These are phyloP conservation scores for Trichothecium roseum DNA, from an alignment of 2,329 filamentous ascomycete genomes.

Conservation along the genomic window DNA sequence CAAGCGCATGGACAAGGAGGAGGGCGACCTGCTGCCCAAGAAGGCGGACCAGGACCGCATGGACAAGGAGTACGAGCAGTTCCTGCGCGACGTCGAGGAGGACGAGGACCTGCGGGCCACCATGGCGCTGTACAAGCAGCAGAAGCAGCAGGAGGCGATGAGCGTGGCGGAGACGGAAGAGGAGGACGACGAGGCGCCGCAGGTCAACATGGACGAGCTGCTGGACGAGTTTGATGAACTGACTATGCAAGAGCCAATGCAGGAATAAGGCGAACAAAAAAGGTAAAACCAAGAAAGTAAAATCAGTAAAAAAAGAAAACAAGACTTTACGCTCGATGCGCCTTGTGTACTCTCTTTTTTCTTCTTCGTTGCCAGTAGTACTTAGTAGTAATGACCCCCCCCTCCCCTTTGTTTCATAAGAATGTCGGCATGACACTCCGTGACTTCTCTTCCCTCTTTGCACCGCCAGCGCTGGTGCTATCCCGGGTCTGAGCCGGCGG, in stretches of 20 bases:
- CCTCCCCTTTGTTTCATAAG: conserved; percentile 18
- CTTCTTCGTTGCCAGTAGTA: background rate
- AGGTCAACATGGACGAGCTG: conserved; percentile 69
- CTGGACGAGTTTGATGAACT: conserved; percentile 92
- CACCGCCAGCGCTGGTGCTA: no score
- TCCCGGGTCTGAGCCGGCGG: conserved; percentile 5
- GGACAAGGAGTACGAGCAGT: conserved; percentile 93
- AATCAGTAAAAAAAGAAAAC: background rate
- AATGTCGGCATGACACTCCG: conserved; percentile 27
- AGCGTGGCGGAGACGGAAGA: conserved; percentile 55
- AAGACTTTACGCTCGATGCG: background rate
- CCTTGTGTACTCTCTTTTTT: background rate
- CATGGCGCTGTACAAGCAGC: conserved; percentile 74
- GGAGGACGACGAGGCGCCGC: conserved; percentile 55
- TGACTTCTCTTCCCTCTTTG: no score
- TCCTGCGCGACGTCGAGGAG: conserved; percentile 93
- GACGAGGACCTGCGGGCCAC: conserved; percentile 80
- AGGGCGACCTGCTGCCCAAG: conserved; percentile 76
- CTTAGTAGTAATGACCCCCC: no score
- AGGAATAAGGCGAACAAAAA: conserved; percentile 6
- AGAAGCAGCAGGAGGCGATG: conserved; percentile 53
- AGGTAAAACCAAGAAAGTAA: conserved; percentile 4
- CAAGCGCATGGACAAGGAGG: conserved; percentile 85
- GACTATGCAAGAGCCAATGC: conserved; percentile 48
- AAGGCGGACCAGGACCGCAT: conserved; percentile 81